phyloP scores from a whole-genome alignment of 2,329 filamentous ascomycete genomes.

The Xylaria sp. region DNA sequence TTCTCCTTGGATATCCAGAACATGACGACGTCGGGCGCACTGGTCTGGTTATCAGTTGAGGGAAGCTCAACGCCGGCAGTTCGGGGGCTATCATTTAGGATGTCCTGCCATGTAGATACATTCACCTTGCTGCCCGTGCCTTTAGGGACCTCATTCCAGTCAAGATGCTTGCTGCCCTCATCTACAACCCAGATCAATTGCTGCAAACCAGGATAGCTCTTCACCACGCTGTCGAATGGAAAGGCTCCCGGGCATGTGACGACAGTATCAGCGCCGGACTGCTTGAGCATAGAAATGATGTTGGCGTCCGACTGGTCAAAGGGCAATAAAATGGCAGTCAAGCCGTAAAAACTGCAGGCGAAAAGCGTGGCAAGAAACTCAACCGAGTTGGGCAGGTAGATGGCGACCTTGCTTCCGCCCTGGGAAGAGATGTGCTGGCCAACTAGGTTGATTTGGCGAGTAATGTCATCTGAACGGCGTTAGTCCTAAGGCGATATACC shows the following conservation, averaged over 20 bases:
- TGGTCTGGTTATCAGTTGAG: conserved; percentile 48
- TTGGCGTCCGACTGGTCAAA: conserved; percentile 68
- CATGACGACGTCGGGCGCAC: conserved; percentile 53
- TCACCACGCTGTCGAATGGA: conserved; percentile 67
- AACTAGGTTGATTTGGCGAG: conserved; percentile 80
- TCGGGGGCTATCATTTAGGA: conserved; percentile 65
- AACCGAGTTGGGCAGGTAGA: conserved; percentile 89
- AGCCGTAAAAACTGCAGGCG: conserved; percentile 82
- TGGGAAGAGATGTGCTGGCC: conserved; percentile 70
- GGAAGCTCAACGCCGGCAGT: conserved; percentile 60
- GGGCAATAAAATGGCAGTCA: conserved; percentile 79
- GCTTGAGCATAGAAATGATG: conserved; percentile 65
- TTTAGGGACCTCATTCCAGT: conserved; percentile 85
- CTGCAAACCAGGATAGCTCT: conserved; percentile 63
- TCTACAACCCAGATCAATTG: conserved; percentile 91
- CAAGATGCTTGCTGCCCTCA: conserved; percentile 82
- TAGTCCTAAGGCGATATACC: conserved; percentile 12
- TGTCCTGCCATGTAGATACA: conserved; percentile 88
- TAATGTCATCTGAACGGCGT: conserved; percentile 57
- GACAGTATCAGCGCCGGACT: conserved; percentile 71
- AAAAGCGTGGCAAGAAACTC: conserved; percentile 81
- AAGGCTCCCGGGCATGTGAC: conserved; percentile 83
- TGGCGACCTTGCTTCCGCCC: conserved; percentile 69
- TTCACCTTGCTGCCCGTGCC: conserved; percentile 69
- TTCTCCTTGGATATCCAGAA: conserved; percentile 58